Conservation (phyloP, 495 filamentous ascomycete genomes). For the Neurospora tetraspora region DNA sequence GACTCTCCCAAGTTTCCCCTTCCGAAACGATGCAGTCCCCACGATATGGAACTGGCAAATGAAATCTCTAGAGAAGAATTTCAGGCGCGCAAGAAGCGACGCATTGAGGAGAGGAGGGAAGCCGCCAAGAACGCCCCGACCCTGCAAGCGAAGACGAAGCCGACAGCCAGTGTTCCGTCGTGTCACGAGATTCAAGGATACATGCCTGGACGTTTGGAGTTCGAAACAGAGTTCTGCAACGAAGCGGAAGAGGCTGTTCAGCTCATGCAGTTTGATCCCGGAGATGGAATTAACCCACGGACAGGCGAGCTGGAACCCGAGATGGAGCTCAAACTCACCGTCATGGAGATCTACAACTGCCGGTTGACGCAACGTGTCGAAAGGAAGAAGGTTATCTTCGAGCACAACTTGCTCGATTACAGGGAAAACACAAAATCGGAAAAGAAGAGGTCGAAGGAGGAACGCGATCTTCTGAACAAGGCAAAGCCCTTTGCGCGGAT, state of each 20-base stretch:
- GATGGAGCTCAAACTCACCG: conserved; percentile 92
- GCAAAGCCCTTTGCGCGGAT: conserved; percentile 93
- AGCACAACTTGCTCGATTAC: conserved; percentile 88
- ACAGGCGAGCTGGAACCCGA: conserved; percentile 85
- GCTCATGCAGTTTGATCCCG: conserved; percentile 95
- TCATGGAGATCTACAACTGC: conserved; percentile 98
- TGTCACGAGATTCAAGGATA: conserved; percentile 98
- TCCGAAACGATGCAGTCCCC: conserved; percentile 69
- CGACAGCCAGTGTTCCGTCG: conserved; percentile 82
- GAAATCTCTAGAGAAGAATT: conserved; percentile 84
- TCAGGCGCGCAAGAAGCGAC: conserved; percentile 82
- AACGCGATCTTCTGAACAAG: conserved; percentile 79
- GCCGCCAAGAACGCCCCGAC: conserved; percentile 74
- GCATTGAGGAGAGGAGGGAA: conserved; percentile 89
- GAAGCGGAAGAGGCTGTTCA: conserved; percentile 98
- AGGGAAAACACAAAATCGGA: conserved; percentile 75
- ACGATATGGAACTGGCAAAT: conserved; percentile 65
- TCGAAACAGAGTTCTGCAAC: conserved; percentile 95
- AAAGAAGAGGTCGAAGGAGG: conserved; percentile 94
- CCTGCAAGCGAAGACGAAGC: conserved; percentile 85
- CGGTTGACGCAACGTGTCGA: conserved; percentile 86
- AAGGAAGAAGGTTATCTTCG: conserved; percentile 92
- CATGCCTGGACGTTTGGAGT: conserved; percentile 96
- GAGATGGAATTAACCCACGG: conserved; percentile 74
- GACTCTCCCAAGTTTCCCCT: conserved; percentile 76